Evolutionary conservation across 116 monocot genomes (phyloP).

Genomic region (Phalaenopsis hybrid): DNA sequence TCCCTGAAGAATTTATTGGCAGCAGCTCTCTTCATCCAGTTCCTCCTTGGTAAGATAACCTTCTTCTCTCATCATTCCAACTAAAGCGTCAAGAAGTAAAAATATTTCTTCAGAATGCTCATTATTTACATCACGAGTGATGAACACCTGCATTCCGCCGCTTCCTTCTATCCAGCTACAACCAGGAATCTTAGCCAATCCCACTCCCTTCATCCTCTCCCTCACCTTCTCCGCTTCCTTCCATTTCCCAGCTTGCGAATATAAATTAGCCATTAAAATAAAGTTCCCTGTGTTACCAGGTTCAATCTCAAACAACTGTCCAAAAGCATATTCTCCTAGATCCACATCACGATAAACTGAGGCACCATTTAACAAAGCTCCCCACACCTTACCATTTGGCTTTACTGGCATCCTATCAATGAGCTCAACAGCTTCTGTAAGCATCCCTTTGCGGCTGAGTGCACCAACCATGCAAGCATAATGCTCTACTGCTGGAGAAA

Average conservation of each 20-base stretch:
- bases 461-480: slow-evolving; percentile 77
- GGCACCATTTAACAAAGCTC: slow-evolving; percentile 66
- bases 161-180: slow-evolving; percentile 76
- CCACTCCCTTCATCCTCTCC: slow-evolving; percentile 47
- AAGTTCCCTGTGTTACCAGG: slow-evolving; percentile 69
- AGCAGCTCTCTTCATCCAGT: slow-evolving; percentile 28
- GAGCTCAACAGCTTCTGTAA: slow-evolving; percentile 50
- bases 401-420: slow-evolving; percentile 51
- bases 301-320: slow-evolving; percentile 43
- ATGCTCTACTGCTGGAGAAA: slow-evolving; percentile 44
- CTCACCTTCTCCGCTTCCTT: slow-evolving; percentile 59
- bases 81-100: slow-evolving; percentile 27
- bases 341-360: slow-evolving; percentile 43
- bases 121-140: slow-evolving; percentile 28
- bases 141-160: slow-evolving; percentile 43
- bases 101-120: slow-evolving; percentile 15
- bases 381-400: slow-evolving; percentile 75
- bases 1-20: background rate
- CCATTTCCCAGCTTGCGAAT: slow-evolving; percentile 42
- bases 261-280: slow-evolving; percentile 70
- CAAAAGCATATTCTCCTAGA: slow-evolving; percentile 40
- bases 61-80: slow-evolving; percentile 41
- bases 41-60: slow-evolving; percentile 16
- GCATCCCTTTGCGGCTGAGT: slow-evolving; percentile 47
- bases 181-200: slow-evolving; percentile 61